Percentiles rank a stretch among this genome's conserved stretches.
Evolutionary conservation across 2,329 filamentous ascomycete species (phyloP).

Genomic region (Xylaria sp.): DNA sequence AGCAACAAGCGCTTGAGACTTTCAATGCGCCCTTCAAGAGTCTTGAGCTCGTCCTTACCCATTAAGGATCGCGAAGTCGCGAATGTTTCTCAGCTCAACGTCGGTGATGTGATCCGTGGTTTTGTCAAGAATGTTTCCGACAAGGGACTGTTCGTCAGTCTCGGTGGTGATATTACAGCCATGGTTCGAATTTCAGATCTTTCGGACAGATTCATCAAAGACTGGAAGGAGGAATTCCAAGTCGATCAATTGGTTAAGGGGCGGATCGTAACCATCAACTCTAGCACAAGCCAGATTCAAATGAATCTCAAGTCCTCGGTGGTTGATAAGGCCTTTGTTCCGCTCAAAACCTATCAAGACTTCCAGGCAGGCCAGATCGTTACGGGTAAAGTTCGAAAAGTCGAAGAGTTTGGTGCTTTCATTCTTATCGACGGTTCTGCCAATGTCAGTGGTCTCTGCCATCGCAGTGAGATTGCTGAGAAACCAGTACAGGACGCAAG

Average conservation of each 20-base stretch:
- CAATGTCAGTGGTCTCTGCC: constrained; percentile 89
- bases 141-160: constrained; percentile 78
- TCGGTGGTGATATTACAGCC: constrained; percentile 75
- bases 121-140: constrained; percentile 89
- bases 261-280: constrained; percentile 69
- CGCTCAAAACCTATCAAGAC: constrained; percentile 68
- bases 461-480: constrained; percentile 87
- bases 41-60: constrained; percentile 76
- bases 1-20: constrained; percentile 80
- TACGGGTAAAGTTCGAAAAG: constrained; percentile 86
- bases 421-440: constrained; percentile 80
- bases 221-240: constrained; percentile 88
- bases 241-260: constrained; percentile 87
- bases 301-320: constrained; percentile 83
- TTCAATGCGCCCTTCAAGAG: constrained; percentile 79
- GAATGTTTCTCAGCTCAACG: constrained; percentile 62
- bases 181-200: constrained; percentile 83
- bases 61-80: constrained; percentile 78
- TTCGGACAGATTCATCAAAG: constrained; percentile 85
- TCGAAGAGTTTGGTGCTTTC: constrained; percentile 93
- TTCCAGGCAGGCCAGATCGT: constrained; percentile 74
- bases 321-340: constrained; percentile 71
- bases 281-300: constrained; percentile 65
- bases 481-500: constrained; percentile 75
- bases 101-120: constrained; percentile 77